These are phyloP conservation scores for Solanum tarapatanum DNA, from an alignment of 257 asterid species.

Conservation along the genomic window DNA sequence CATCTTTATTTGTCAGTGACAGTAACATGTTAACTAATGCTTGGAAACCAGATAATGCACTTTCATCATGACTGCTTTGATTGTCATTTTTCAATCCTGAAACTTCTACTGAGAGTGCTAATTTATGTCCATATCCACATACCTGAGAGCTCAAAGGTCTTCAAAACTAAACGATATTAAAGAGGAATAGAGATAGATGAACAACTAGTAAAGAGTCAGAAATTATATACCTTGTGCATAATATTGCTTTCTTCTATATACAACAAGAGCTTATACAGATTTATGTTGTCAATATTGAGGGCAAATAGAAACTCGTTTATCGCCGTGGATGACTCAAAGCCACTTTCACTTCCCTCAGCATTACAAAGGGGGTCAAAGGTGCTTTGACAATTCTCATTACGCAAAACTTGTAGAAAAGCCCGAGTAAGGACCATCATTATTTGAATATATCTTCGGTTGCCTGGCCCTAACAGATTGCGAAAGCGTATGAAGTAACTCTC, in stretches of 20 bases:
- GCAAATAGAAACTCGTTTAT: conserved; percentile 80
- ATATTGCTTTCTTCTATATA: conserved; percentile 80
- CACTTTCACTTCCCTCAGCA: conserved; percentile 25
- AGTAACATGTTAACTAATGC: conserved; percentile 53
- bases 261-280: conserved; percentile 56
- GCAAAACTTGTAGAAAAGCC: conserved; percentile 41
- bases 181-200: not conserved
- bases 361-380: conserved; percentile 15
- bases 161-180: not conserved
- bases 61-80: conserved; percentile 38
- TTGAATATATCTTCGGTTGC: conserved; percentile 91
- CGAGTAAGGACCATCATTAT: conserved; percentile 61
- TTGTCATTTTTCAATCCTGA: conserved; percentile 16
- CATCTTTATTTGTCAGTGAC: conserved; percentile 66
- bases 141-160: conserved; percentile 35
- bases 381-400: conserved; percentile 21
- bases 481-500: conserved; percentile 63
- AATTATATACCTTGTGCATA: conserved; percentile 59
- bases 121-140: conserved; percentile 73
- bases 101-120: conserved; percentile 27
- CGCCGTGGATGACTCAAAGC: conserved; percentile 40
- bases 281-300: conserved; percentile 87
- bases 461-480: conserved; percentile 72
- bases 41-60: conserved; percentile 72
- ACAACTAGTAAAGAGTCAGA: not conserved